These are phyloP conservation scores for Euphorbia tirucalli DNA, from an alignment of 345 rosid genomes.

Conservation along the genomic window DNA sequence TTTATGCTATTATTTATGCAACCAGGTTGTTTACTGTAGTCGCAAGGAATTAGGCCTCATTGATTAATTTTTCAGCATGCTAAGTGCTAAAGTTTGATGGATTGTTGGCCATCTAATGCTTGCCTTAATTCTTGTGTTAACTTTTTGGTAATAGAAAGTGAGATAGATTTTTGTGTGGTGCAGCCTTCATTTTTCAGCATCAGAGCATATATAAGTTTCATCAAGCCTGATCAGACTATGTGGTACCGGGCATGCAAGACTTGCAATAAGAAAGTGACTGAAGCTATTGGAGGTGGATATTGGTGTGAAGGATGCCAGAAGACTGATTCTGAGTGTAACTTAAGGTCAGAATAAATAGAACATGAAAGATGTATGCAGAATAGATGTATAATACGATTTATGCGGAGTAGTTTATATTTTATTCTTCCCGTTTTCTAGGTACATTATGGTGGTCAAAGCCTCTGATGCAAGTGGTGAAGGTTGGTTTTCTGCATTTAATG, in stretches of 20 bases:
- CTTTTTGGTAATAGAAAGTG: not conserved
- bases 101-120: not conserved
- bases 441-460: slow-evolving; percentile 66
- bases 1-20: no score
- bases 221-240: slow-evolving; percentile 87
- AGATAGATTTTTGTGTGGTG: slow-evolving; percentile 16
- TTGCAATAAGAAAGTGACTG: slow-evolving; percentile 93
- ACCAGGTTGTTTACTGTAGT: no score
- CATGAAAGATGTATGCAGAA: not conserved
- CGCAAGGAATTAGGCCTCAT: no score
- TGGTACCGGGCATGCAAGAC: slow-evolving; percentile 96
- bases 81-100: not conserved
- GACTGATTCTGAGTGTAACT: slow-evolving; percentile 65
- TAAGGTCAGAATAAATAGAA: slow-evolving; percentile 47
- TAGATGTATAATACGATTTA: not conserved
- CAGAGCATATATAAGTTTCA: slow-evolving; percentile 66
- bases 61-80: no score
- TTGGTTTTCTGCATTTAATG: slow-evolving; percentile 75
- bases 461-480: slow-evolving; percentile 79
- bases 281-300: slow-evolving; percentile 77
- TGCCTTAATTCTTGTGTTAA: not conserved
- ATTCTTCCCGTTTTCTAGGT: slow-evolving; percentile 38
- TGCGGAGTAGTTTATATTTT: not conserved
- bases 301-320: slow-evolving; percentile 99
- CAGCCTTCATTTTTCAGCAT: slow-evolving; percentile 77